A percentile compares a stretch with the other conserved stretches of the same genome.
Evolutionary conservation across 768 basidiomycete genomes (phyloP).

Genomic region (Suillus placidus): DNA sequence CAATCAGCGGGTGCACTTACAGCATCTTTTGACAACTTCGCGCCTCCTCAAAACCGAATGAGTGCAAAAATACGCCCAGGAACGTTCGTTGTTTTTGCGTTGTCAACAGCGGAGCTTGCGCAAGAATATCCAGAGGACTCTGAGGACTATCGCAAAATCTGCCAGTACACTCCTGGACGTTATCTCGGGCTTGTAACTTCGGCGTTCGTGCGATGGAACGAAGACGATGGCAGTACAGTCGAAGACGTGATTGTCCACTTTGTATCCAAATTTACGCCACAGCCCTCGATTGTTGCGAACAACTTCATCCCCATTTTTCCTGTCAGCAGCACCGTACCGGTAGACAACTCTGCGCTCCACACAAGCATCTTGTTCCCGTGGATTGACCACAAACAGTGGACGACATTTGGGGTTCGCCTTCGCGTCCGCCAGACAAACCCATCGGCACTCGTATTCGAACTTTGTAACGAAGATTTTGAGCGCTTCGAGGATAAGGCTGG

Average conservation of each 20-base stretch:
- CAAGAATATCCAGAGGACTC: slow-evolving; percentile 8
- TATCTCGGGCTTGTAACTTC: slow-evolving; percentile 28
- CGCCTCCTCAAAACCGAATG: background rate
- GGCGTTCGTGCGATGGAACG: slow-evolving; percentile 13
- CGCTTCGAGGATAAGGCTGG: slow-evolving; percentile 21
- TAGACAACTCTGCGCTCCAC: slow-evolving; percentile 9
- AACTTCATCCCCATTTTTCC: slow-evolving; percentile 9
- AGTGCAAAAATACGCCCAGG: slow-evolving; percentile 12
- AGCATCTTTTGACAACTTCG: background rate
- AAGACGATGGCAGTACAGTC: slow-evolving; percentile 15
- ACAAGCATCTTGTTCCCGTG: slow-evolving; percentile 28
- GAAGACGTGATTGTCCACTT: slow-evolving; percentile 24
- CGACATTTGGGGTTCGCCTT: slow-evolving; percentile 27
- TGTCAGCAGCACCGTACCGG: background rate
- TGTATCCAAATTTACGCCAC: slow-evolving; percentile 19
- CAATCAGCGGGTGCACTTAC: background rate
- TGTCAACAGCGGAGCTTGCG: slow-evolving; percentile 19
- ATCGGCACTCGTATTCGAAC: slow-evolving; percentile 24
- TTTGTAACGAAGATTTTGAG: slow-evolving; percentile 25
- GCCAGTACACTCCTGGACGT: slow-evolving; percentile 15
- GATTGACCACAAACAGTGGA: slow-evolving; percentile 25
- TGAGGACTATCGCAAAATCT: slow-evolving; percentile 7
- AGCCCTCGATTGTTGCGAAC: background rate
- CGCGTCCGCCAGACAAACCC: slow-evolving; percentile 18
- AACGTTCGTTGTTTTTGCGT: slow-evolving; percentile 19